A percentile compares a stretch with the other conserved stretches of the same genome.
Conservation (phyloP, 345 rosid species). For the Luvunga scandens region DNA sequence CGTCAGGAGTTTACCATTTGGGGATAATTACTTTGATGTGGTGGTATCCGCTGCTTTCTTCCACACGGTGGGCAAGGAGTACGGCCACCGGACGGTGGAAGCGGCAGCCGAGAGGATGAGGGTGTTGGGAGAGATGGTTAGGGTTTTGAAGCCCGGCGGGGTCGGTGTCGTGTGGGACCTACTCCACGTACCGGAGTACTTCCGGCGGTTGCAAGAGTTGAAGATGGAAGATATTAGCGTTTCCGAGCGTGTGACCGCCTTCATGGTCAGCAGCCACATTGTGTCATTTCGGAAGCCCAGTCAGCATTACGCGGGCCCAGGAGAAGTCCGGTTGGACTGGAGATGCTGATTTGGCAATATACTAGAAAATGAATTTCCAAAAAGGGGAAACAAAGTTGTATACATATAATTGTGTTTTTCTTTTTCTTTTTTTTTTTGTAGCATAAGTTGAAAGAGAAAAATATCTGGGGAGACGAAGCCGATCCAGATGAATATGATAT, state of each 20-base stretch:
- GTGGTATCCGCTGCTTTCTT: constrained; percentile 86
- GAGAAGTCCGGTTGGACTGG: constrained; percentile 77
- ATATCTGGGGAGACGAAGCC: constrained; percentile 43
- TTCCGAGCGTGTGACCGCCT: constrained; percentile 84
- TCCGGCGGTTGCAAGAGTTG: constrained; percentile 71
- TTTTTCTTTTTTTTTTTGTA: background rate
- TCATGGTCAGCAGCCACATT: constrained; percentile 91
- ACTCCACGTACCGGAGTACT: constrained; percentile 77
- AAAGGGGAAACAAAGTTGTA: background rate
- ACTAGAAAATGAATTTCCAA: background rate
- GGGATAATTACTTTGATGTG: constrained; percentile 86
- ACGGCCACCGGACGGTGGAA: constrained; percentile 82
- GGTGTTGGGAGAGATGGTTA: constrained; percentile 78
- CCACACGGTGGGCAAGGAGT: constrained; percentile 82
- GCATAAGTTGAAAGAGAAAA: background rate
- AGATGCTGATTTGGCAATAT: constrained; percentile 40
- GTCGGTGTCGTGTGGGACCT: constrained; percentile 86
- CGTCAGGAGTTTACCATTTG: constrained; percentile 76
- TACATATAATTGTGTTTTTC: background rate
- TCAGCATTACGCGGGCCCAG: constrained; percentile 53
- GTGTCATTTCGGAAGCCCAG: constrained; percentile 79
- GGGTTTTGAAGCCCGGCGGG: constrained; percentile 86
- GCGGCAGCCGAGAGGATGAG: constrained; percentile 88
- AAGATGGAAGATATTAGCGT: constrained; percentile 85
- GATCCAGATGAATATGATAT: constrained; percentile 20